Base-by-base conservation (phyloP, 768 basidiomycete species). In the Roridomyces roridus region DNA sequence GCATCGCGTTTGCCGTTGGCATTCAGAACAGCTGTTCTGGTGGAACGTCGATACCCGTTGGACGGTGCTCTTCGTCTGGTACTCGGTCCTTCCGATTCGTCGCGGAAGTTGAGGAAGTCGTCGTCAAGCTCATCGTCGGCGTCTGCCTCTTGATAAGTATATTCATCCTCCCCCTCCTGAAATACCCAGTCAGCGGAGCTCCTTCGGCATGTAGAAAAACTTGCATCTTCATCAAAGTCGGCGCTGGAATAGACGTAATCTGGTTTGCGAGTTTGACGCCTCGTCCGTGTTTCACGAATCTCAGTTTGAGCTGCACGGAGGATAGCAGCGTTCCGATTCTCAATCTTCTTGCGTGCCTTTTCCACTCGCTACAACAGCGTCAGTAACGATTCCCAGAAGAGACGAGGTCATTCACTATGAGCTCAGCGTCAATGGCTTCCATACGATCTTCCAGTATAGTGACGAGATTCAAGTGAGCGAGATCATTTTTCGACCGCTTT, bases 201-300 rank as follows among this genome's bases (percentile, higher is more conserved):
- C 40, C 31, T 34, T 11, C 52, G 36, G 20, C 42, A 52, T 60
- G 64, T 21, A 37, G 45, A 60, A 57, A 29, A 48, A 75, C 84
- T 75, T 78, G 77, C 88, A 72, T 89, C 91, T 63, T 85, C 88
- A 54, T 83, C 85, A 62, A 78, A 74, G 54, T 80, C 80, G 64
- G 61, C 43, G 45, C 87, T 82, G 65, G 81, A 79, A 71, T 93
- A 92, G 47, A 90, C 90, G 72, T 94, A 94, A 76, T 92, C 89
- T 43, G 90, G 89, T 60, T 83, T 85, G 39, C 82, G 82, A 3
- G 87, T 85, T 72, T 84, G 82, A 49, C 88, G 80, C 57, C 91
- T 81, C 18, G 92, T 93, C 57, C 92, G 82, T 24, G 91, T 93
- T 71, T 87, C 85, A 59, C 91, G 83, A 55, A 92, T 74, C 69